phyloP scores from a whole-genome alignment of 345 rosid genomes.

The Mangifera indica region DNA sequence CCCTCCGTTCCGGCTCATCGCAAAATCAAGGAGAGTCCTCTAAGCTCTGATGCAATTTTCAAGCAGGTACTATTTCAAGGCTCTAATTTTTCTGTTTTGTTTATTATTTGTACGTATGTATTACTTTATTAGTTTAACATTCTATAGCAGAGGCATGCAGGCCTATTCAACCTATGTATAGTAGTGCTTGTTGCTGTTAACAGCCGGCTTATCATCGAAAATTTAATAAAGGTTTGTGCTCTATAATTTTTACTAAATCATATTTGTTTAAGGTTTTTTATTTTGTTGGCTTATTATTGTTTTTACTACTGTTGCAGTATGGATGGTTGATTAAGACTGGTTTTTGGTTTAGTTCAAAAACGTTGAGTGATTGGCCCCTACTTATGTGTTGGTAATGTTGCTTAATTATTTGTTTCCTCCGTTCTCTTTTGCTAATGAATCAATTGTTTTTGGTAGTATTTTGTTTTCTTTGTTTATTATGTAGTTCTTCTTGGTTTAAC shows the following conservation, averaged over 20 bases:
- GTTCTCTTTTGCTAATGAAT: conserved; percentile 8
- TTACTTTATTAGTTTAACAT: not conserved
- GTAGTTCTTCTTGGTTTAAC: not conserved
- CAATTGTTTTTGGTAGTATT: not conserved
- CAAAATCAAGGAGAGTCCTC: conserved; percentile 72
- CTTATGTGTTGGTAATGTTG: conserved; percentile 88
- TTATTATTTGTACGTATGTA: not conserved
- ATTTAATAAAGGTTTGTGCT: conserved; percentile 76
- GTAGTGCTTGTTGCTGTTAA: conserved; percentile 97
- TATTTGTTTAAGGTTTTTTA: not conserved
- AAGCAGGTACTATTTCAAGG: conserved; percentile 51
- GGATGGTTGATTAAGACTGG: conserved; percentile 90
- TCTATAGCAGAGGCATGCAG: conserved; percentile 90
- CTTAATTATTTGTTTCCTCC: not conserved
- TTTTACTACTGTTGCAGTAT: conserved; percentile 52
- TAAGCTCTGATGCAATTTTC: conserved; percentile 83
- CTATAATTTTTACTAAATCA: not conserved
- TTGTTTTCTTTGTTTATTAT: not conserved
- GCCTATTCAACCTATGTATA: conserved; percentile 90
- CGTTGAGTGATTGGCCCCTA: conserved; percentile 95
- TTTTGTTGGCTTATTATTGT: not conserved
- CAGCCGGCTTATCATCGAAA: conserved; percentile 94
- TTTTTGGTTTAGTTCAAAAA: conserved; percentile 90
- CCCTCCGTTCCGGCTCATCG: conserved; percentile 85
- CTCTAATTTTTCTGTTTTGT: not conserved